Evolutionary conservation across 2,329 filamentous ascomycete species (phyloP).

Genomic region (Aspergillus sp.): DNA sequence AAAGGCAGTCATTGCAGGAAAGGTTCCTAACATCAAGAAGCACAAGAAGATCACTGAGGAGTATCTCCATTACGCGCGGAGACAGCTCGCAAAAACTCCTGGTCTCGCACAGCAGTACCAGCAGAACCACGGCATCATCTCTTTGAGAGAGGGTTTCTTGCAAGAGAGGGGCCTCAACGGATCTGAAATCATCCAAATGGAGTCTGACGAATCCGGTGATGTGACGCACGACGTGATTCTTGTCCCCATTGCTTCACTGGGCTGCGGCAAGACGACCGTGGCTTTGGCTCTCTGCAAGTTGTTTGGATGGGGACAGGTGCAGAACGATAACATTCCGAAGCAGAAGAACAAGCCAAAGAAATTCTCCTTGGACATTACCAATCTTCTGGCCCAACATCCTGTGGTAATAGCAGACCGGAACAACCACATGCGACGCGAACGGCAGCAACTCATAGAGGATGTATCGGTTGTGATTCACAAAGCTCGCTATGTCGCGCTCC

Average conservation of each 20-base stretch:
- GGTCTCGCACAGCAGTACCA: constrained; percentile 71
- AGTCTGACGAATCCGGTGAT: constrained; percentile 54
- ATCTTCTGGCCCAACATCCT: constrained; percentile 62
- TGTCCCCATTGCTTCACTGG: constrained; percentile 89
- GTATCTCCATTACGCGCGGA: constrained; percentile 80
- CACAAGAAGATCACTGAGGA: constrained; percentile 87
- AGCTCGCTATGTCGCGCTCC: constrained; percentile 77
- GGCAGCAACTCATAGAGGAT: constrained; percentile 83
- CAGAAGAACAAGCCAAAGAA: constrained; percentile 71
- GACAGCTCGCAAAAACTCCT: constrained; percentile 69
- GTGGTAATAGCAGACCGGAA: constrained; percentile 92
- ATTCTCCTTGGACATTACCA: constrained; percentile 72
- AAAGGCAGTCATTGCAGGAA: constrained; percentile 78
- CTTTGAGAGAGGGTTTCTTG: constrained; percentile 84
- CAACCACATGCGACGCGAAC: constrained; percentile 85
- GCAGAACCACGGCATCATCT: constrained; percentile 92
- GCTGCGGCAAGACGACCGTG: constrained; percentile 95
- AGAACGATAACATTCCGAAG: constrained; percentile 93
- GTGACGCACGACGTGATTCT: constrained; percentile 72
- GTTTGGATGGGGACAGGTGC: constrained; percentile 88
- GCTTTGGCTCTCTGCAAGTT: constrained; percentile 78
- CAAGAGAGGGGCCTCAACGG: constrained; percentile 81
- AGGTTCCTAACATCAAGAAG: constrained; percentile 76
- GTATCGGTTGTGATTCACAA: constrained; percentile 62
- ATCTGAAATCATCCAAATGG: constrained; percentile 79